Evolutionary conservation across 2,329 filamentous ascomycete genomes (phyloP), one percentile per base, ranked within the genome.

Genomic region (Curvularia hawaiiensis): DNA sequence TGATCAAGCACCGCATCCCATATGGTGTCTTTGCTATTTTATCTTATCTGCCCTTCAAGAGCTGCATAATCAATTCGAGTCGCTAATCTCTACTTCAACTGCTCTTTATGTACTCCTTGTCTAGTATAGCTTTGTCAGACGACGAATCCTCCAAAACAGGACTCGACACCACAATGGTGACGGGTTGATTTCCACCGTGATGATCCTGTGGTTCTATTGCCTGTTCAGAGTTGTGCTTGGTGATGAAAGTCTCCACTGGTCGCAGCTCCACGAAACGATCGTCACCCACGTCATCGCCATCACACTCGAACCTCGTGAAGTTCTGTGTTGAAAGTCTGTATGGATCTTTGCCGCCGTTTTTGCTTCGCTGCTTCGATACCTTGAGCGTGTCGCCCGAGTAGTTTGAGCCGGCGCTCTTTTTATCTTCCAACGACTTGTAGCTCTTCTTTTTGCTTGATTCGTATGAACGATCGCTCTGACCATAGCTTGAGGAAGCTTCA

Each of bases 341-440:
- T 11, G 43, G 43, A 8, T 45, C 43, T 24, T 30, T 45, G 16
- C 24, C 16, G 3, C 24, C 16, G 16, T 18, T 24, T 16, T 45
- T 45, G 43, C 14, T 45, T 28, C 43, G 16, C 18, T 45, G 43
- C 43, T 30, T 45, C 7, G 43, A 30, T 18, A 45, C 24, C 26
- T 45, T 45, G 22, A 45, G 26, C 16, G 43, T 30, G 9, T n/a
- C 43, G 22, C 43, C 43, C 14, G 43, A 30, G 43, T 30, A 45
- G 43, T 28, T 45, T 45, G 43, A 45, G 43, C 43, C 26, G 24
- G 43, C 43, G 24, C 45, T 46, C 7, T 47, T 47, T 22, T 53
- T 53, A n/a, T 46, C 41, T 12, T 47, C 39, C 16, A 53, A 39
- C 31, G 50, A 53, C n/a, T 46, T 53, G 22, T 53, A 40, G 43